Evolutionary conservation across 2,329 filamentous ascomycete species (phyloP).

Genomic region (Didymella exigua): DNA sequence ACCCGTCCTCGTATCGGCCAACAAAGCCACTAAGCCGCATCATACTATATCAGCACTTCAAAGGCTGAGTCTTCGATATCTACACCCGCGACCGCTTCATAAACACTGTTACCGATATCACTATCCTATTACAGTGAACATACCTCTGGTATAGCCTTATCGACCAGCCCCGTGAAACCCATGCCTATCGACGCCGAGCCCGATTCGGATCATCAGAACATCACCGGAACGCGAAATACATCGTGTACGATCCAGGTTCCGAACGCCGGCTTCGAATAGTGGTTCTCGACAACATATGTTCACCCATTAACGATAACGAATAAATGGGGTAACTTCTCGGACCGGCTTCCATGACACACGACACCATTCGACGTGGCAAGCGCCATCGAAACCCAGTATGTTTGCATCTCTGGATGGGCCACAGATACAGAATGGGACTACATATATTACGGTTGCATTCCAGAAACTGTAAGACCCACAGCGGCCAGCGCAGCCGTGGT

Average conservation of each 20-base stretch:
- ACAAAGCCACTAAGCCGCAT: slow-evolving; percentile 36
- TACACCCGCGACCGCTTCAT: neutral
- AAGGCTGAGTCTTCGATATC: slow-evolving; percentile 9
- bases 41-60: slow-evolving; percentile 36
- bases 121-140: neutral
- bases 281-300: slow-evolving; percentile 39
- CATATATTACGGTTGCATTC: slow-evolving; percentile 28
- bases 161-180: neutral
- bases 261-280: slow-evolving; percentile 42
- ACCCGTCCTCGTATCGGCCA: slow-evolving; percentile 34
- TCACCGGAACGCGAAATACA: slow-evolving; percentile 14
- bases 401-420: slow-evolving; percentile 27
- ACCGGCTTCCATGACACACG: slow-evolving; percentile 26
- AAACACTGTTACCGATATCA: neutral
- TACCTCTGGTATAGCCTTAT: neutral
- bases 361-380: slow-evolving; percentile 35
- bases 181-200: neutral
- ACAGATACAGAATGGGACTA: slow-evolving; percentile 31
- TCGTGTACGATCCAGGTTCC: slow-evolving; percentile 44
- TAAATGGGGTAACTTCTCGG: slow-evolving; percentile 25
- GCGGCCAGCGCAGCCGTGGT: slow-evolving; percentile 40
- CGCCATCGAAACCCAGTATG: slow-evolving; percentile 29
- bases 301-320: slow-evolving; percentile 26
- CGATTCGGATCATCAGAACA: neutral
- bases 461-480: slow-evolving; percentile 39